Percentiles rank a stretch among this genome's conserved stretches.
Evolutionary conservation across 106 monocot species (phyloP).

Genomic region (Allium sativum): DNA sequence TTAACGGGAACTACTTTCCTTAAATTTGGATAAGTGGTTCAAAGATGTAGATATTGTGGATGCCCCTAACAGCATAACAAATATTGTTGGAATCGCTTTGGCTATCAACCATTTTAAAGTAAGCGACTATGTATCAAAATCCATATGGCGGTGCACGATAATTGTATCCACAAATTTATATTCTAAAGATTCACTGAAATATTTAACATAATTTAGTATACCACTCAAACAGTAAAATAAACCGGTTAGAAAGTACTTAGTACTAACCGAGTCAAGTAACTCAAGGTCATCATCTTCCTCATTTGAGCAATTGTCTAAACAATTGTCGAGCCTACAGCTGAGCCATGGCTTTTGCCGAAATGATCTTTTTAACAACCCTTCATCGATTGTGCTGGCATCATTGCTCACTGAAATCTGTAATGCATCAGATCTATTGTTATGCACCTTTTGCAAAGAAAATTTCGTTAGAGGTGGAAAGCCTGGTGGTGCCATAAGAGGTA

Average conservation of each 20-base stretch:
- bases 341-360: slow-evolving; percentile 51
- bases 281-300: slow-evolving; percentile 44
- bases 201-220: too few species aligned
- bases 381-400: slow-evolving; percentile 11
- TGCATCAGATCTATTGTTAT: slow-evolving; percentile 11
- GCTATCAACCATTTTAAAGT: too few species aligned
- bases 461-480: slow-evolving; percentile 40
- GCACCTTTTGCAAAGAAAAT: slow-evolving; percentile 29
- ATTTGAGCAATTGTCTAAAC: slow-evolving; percentile 37
- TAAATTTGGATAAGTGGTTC: too few species aligned
- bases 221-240: neutral
- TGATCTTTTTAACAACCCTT: slow-evolving; percentile 32
- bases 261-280: slow-evolving; percentile 31
- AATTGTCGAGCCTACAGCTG: slow-evolving; percentile 30
- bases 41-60: too few species aligned
- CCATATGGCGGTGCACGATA: too few species aligned
- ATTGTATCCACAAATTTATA: too few species aligned
- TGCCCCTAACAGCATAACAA: too few species aligned
- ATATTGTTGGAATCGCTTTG: too few species aligned
- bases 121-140: too few species aligned
- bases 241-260: neutral
- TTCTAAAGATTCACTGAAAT: too few species aligned
- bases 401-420: slow-evolving; percentile 7
- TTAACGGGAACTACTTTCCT: too few species aligned
- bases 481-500: slow-evolving; percentile 46